Percentiles rank a stretch among this genome's conserved stretches.
These are phyloP conservation scores for Urochloa ruziziensis DNA, from an alignment of 176 grass and related monocot species.

Conservation along the genomic window DNA sequence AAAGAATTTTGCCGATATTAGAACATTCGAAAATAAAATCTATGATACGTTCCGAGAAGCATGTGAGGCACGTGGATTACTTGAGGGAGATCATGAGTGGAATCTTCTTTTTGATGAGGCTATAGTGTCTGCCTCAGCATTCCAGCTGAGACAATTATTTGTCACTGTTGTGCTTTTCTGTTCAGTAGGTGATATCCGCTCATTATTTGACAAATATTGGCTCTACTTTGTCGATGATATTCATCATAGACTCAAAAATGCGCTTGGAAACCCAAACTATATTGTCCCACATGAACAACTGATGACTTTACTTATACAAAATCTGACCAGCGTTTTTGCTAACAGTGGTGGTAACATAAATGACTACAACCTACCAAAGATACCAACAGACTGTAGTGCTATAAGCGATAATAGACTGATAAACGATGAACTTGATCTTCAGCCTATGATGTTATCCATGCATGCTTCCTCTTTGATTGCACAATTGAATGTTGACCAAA, in stretches of 20 bases:
- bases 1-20: neutral
- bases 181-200: neutral
- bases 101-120: neutral
- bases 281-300: neutral
- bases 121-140: neutral
- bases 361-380: neutral
- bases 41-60: neutral
- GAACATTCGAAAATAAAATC: neutral
- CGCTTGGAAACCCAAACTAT: neutral
- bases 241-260: neutral
- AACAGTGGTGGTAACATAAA: neutral
- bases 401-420: neutral
- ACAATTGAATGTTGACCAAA: neutral
- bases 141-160: neutral
- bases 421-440: neutral
- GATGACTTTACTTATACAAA: neutral
- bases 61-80: neutral
- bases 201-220: neutral
- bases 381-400: neutral
- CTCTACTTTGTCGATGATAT: neutral
- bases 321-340: neutral
- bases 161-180: no score
- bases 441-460: neutral
- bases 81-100: conserved; percentile 3
- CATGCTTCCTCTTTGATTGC: no score